Base-by-base conservation (phyloP, 1,139 yeast species). In the Martiniozyma asiatica region DNA sequence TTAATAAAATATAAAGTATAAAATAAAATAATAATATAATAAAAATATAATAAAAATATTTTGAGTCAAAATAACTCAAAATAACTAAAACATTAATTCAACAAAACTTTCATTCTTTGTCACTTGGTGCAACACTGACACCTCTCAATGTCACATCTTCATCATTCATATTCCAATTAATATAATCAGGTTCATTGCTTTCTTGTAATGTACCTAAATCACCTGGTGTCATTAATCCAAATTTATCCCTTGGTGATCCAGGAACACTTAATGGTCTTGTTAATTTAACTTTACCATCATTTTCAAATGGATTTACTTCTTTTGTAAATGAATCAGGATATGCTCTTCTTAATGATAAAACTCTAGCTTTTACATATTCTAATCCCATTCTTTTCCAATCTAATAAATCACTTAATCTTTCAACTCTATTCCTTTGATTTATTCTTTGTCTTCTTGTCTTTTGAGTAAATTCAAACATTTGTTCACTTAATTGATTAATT, bases 351-450 rank as follows among this genome's bases (percentile, higher is more conserved):
- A 89, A 66, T 1, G 94, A 82, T 47, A 89, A 67, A 51, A 82
- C 89, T 49, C 98, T 74, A 14, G 97, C 97, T 62, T 89, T 89
- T 50, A 82, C 74, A 56, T 89, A 89, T 57, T 89, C 98, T 35
- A 87, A 65, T 2, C 97, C 97, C 97, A 89, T 87, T 49, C 97
- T 71, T 59, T 81, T 82, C 98, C 98, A 89, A 59, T 89, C 98
- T 39, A 89, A 68, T 45, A 89, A 61, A 51, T 89, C 98, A 34
- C 92, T 75, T 40, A 89, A 68, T 45, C 98, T 68, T 59, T 89
- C 98, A 26, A 95, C 89, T 58, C 98, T 73, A 59, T 89, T 89
- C 63, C 98, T 78, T 63, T 89, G 97, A 59, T 89, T 89, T 59
- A 89, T 89, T 61, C 98, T 76, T 58, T 89, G 97, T 59, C 98